Evolutionary conservation across 306 rosid genomes (phyloP).

Genomic region (Quercus bicolor): DNA sequence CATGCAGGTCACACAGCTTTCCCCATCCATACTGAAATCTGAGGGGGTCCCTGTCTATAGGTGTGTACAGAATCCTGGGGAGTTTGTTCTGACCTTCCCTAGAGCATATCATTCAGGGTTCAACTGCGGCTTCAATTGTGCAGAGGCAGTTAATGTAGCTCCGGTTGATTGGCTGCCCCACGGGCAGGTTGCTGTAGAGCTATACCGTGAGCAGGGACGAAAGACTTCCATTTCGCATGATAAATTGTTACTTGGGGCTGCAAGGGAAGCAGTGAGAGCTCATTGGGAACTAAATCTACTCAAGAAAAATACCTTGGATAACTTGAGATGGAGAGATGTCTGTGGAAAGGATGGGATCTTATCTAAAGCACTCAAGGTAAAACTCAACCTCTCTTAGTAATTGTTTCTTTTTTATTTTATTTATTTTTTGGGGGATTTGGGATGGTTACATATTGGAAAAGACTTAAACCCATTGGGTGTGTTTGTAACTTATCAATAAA

Average conservation of each 20-base stretch:
- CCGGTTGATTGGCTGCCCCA: conserved; percentile 99
- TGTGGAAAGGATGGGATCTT: conserved; percentile 89
- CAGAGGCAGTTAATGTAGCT: conserved; percentile 99
- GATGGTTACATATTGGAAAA: neutral
- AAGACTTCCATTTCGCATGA: conserved; percentile 98
- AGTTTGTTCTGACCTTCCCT: conserved; percentile 96
- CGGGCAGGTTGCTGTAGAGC: conserved; percentile 86
- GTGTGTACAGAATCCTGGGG: conserved; percentile 94
- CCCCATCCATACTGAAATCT: conserved; percentile 84
- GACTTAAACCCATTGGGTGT: neutral
- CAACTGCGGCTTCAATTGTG: conserved; percentile 98
- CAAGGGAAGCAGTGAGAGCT: conserved; percentile 97
- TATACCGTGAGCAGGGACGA: conserved; percentile 79
- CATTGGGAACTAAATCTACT: conserved; percentile 90
- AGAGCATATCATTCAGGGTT: conserved; percentile 98
- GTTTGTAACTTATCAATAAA: no score
- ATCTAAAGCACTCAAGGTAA: conserved; percentile 82
- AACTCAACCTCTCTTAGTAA: conserved; percentile 22
- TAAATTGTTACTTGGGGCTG: conserved; percentile 93
- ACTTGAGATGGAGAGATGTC: conserved; percentile 76
- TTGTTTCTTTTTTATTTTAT: neutral
- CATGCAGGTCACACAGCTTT: conserved; percentile 92
- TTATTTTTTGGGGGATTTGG: neutral
- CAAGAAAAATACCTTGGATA: conserved; percentile 68
- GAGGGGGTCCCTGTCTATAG: conserved; percentile 97